Evolutionary conservation across 345 rosid genomes (phyloP).

Genomic region (Xanthoceras sorbifolium): DNA sequence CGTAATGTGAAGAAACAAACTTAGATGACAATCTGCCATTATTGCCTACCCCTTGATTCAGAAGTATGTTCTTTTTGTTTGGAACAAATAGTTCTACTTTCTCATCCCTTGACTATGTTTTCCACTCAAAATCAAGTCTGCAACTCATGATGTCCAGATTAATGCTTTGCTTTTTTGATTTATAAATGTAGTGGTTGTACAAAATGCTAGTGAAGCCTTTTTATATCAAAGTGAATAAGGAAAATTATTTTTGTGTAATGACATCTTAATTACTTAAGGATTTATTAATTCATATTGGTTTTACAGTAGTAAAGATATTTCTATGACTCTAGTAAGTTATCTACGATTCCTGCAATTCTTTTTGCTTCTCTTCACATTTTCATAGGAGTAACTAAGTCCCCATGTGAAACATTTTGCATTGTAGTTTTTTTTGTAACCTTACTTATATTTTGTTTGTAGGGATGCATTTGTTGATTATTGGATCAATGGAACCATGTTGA

Average conservation of each 20-base stretch:
- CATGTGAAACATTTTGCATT: background rate
- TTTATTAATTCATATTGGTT: background rate
- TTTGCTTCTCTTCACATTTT: background rate
- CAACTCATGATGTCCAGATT: background rate
- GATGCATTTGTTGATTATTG: conserved; percentile 84
- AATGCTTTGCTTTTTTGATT: no score
- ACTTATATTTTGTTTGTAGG: conserved; percentile 43
- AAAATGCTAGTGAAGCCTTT: no score
- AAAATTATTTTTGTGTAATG: background rate
- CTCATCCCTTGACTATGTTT: background rate
- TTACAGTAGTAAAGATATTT: background rate
- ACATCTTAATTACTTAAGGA: background rate
- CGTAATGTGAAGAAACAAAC: background rate
- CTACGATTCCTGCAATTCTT: background rate
- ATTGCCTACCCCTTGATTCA: background rate
- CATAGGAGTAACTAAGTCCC: background rate
- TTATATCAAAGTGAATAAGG: background rate
- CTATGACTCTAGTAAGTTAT: background rate
- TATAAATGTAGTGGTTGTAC: background rate
- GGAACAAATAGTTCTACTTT: background rate
- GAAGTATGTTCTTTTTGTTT: background rate
- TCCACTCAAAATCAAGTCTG: background rate
- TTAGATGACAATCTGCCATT: background rate
- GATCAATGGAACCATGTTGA: conserved; percentile 75
- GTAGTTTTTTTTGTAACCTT: conserved; percentile 11